Conservation (phyloP, 306 rosid genomes). For the Casuarina cunninghamiana region DNA sequence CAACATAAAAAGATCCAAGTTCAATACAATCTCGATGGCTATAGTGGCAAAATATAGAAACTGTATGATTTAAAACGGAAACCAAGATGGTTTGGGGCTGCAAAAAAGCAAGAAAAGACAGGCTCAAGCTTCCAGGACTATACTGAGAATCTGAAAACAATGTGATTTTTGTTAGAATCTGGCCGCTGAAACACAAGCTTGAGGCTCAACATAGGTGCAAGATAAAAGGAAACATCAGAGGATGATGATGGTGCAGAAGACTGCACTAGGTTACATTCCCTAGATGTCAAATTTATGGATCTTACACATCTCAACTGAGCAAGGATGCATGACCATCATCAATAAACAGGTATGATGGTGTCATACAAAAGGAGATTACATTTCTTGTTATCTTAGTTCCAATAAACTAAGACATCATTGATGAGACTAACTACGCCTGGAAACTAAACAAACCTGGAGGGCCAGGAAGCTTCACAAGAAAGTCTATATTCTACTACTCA, state of each 20-base stretch:
- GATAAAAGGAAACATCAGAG: neutral
- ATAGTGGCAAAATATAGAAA: neutral
- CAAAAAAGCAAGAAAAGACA: neutral
- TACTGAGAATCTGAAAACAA: neutral
- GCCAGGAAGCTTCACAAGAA: neutral
- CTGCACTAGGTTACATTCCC: neutral
- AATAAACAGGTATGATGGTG: neutral
- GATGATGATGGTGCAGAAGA: neutral
- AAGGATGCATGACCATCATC: neutral
- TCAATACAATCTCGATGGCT: neutral
- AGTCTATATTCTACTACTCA: neutral
- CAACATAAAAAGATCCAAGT: neutral
- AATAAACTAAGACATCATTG: neutral
- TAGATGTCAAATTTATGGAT: neutral
- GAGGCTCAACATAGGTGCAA: neutral
- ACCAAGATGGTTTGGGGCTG: neutral
- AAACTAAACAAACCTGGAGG: neutral
- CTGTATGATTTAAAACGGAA: neutral
- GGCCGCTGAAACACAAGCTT: neutral
- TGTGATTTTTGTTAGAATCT: neutral
- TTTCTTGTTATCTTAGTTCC: neutral
- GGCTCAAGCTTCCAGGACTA: neutral
- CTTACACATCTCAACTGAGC: neutral
- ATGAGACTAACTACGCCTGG: neutral
- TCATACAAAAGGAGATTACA: neutral